A percentile compares a stretch with the other conserved stretches of the same genome.
Evolutionary conservation across 495 filamentous ascomycete species (phyloP).

Genomic region (Letharia lupina): DNA sequence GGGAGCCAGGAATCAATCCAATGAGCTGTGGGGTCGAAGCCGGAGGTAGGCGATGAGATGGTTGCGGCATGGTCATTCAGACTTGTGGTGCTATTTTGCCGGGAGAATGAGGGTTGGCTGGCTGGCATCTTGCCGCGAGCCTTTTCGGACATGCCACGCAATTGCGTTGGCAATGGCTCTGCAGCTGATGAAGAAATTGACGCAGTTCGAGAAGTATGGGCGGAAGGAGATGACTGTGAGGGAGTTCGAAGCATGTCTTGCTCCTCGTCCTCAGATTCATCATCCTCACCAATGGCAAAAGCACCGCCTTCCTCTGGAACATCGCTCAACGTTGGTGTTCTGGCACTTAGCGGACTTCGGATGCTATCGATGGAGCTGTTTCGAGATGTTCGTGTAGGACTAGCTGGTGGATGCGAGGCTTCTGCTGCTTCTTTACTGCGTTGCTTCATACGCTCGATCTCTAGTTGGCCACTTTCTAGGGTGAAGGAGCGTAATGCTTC

Average conservation of each 20-base stretch:
- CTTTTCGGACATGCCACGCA: conserved; percentile 98
- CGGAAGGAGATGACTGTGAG: conserved; percentile 60
- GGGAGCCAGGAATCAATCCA: conserved; percentile 95
- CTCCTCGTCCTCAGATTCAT: conserved; percentile 67
- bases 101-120: conserved; percentile 69
- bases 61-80: conserved; percentile 52
- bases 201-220: conserved; percentile 59
- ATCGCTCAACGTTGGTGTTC: conserved; percentile 56
- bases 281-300: conserved; percentile 86
- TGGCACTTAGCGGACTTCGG: conserved; percentile 54
- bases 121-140: conserved; percentile 96
- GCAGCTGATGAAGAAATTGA: conserved; percentile 67
- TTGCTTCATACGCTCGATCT: conserved; percentile 74
- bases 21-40: conserved; percentile 68
- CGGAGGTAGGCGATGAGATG: conserved; percentile 40
- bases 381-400: conserved; percentile 40
- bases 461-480: conserved; percentile 88
- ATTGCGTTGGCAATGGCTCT: conserved; percentile 74
- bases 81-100: conserved; percentile 86
- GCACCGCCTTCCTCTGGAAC: conserved; percentile 75
- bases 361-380: conserved; percentile 63
- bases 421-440: conserved; percentile 58
- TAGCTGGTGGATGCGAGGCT: conserved; percentile 28
- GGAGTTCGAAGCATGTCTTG: conserved; percentile 48
- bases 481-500: conserved; percentile 87